Evolutionary conservation across 2,329 filamentous ascomycete genomes (phyloP).

Genomic region (Pezicula rhizophila): DNA sequence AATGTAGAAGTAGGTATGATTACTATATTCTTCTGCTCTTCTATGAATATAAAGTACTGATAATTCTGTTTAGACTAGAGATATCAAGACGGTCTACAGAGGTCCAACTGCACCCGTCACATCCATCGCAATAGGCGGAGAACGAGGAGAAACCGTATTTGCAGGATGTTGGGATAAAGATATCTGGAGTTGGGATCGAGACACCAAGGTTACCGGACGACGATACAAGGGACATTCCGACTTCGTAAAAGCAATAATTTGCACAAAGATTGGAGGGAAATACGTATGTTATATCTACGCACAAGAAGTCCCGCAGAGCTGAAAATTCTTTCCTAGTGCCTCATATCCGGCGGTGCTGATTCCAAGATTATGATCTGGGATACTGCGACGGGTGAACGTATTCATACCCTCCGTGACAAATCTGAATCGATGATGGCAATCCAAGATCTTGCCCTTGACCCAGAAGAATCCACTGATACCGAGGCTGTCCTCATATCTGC

Average conservation of each 20-base stretch:
- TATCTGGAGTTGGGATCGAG: constrained; percentile 77
- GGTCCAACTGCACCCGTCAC: constrained; percentile 78
- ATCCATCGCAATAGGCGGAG: constrained; percentile 61
- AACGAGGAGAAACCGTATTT: constrained; percentile 57
- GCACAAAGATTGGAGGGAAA: constrained; percentile 52
- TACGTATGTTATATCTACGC: constrained; percentile 33
- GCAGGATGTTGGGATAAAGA: constrained; percentile 93
- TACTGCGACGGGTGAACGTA: constrained; percentile 54
- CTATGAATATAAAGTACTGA: constrained; percentile 3
- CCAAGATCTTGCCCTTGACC: constrained; percentile 73
- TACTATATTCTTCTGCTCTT: neutral
- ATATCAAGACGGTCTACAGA: constrained; percentile 49
- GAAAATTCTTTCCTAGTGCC: constrained; percentile 22
- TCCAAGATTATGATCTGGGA: constrained; percentile 84
- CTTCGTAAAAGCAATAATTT: constrained; percentile 80
- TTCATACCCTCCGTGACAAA: constrained; percentile 76
- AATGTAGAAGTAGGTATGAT: constrained; percentile 63
- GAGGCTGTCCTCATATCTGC: constrained; percentile 65
- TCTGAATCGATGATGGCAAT: constrained; percentile 67
- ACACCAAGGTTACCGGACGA: constrained; percentile 45
- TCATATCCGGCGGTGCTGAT: constrained; percentile 73
- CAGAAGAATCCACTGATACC: constrained; percentile 44
- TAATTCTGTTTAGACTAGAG: constrained; percentile 30
- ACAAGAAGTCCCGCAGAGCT: neutral
- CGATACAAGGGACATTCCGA: constrained; percentile 75